Base-by-base conservation (phyloP, 306 rosid genomes). In the Malus asiatica region DNA sequence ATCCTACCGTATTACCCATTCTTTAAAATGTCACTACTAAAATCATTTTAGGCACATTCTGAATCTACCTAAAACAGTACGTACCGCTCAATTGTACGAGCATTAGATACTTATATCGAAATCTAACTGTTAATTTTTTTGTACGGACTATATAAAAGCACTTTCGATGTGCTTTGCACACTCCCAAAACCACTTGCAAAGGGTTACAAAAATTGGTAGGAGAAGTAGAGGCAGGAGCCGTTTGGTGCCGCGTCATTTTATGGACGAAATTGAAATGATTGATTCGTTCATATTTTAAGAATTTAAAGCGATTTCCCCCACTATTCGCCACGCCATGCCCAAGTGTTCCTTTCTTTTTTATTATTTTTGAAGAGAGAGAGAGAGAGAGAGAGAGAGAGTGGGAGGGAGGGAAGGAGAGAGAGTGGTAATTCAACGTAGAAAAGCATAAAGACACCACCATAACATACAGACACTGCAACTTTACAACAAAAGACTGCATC, bases 341-440 rank as follows among this genome's bases (percentile, higher is more conserved):
- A 63, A 75, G 66, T 71, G 77, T 71, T 23, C 77, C 65, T 22
- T 71, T 33, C 23, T 23, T 61, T 23, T 33, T 63, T 78, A 35
- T 35, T 35, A 35, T 35, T 35, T 35, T 35, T 35, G 8, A 35
- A 35, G 38, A 35, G 40, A 35, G 40, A 6, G 40, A 6, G 40
- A 6, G 8, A 35, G 40, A 6, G 40, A 6, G 12, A 4, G 53
- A 1, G 19, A 3, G 19, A 46, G 52, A 40, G 20, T 79, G 27
- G n/a, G 52, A 46, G 18, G 3, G 53, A 46, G 19, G 46, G 20
- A 85, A 22, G 11, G 29, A 5, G 29, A 6, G 61, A 14, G 75
- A 69, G 89, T 83, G 93, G 85, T 83, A 73, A 83, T 86, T 93
- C 92, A 63, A 86, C 92, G 92, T 84, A 85, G 84, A 84, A 83